Evolutionary conservation across 192 early-diverging fungal species (phyloP), one percentile per base, ranked within the genome.

Genomic region (Rhizophlyctis rosea): DNA sequence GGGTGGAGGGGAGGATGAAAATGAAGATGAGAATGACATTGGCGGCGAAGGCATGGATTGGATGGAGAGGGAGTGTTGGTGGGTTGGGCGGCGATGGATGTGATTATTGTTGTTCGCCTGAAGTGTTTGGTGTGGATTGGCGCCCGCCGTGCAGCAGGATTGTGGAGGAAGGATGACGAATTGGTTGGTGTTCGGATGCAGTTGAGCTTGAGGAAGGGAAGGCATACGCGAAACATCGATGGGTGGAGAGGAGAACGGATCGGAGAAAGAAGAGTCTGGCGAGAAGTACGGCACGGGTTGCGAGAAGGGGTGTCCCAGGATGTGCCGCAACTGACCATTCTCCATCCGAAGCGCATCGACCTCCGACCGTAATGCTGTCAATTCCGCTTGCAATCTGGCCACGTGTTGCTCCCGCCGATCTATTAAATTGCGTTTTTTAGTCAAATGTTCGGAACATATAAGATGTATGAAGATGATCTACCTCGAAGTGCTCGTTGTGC

Each of bases 401-500:
- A 44, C 39, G 39, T 44, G 39, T 44, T 44, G 39, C 18, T 44
- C 39, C 39, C 39, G 7, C 39, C 39, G 39, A 18, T 44, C 39
- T 44, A 44, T 13, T 44, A 44, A 18, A 44, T 7, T 18, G 39
- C 18, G 39, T 13, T n/a, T n/a, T n/a, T n/a, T n/a, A n/a, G n/a
- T n/a, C n/a, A n/a, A n/a, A n/a, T n/a, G n/a, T n/a, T n/a, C n/a
- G n/a, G n/a, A n/a, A n/a, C n/a, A n/a, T n/a, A n/a, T n/a, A n/a
- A n/a, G n/a, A n/a, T n/a, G n/a, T n/a, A n/a, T n/a, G n/a, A n/a
- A n/a, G n/a, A n/a, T n/a, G n/a, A 44, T 7, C 9, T 47, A 68
- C 67, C 67, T 62, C 67, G 49, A 16, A 68, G 47, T 3, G 67
- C 67, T 34, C 47, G 52, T 33, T 68, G 67, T 16, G 67, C 67